Base-by-base conservation (phyloP, 306 rosid species). In the Vigna mungo region DNA sequence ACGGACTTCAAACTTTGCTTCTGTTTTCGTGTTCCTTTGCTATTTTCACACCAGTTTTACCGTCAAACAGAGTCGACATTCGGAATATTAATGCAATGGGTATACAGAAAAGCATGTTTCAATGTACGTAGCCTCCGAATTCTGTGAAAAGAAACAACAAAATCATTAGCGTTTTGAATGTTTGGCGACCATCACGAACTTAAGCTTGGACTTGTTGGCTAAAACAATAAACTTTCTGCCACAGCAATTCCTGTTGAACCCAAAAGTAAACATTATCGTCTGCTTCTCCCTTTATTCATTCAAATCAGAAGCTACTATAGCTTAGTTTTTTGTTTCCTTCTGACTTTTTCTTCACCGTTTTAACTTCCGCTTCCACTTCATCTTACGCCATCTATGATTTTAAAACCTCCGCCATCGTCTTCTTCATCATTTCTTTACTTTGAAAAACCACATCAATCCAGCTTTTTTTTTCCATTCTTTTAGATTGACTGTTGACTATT, bases 181-280 rank as follows among this genome's bases (percentile, higher is more conserved):
- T 61, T 75, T 23, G 47, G 77, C 14, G 56, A 46, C 70, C 49
- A 20, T 37, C 47, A 52, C 49, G 52, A 41, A 65, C 62, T 17
- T 43, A 21, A 72, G 34, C 27, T 47, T 69, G 63, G 61, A 46
- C 60, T 59, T 13, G 2, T 60, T 34, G 7, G 63, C 9, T 73
- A 21, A 79, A 63, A 72, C 68, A 63, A 30, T 8, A 66, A 65
- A 81, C 80, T 81, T 74, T 56, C 23, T 5, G 18, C 55, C 51
- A 27, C 60, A 34, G 10, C 7, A 70, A 9, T 56, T 73, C 46
- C 6, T 51, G 54, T 23, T 48, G 51, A 61, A 72, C 83, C 78
- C 41, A 23, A 20, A 72, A 59, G 81, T 82, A 70, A 76, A 82
- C 82, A 82, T 76, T 82, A 78, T 7, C 78, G 55, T 70, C 85